Conservation (phyloP, 1,284 basidiomycete species). For the Erythrobasidium hasegawianum region DNA sequence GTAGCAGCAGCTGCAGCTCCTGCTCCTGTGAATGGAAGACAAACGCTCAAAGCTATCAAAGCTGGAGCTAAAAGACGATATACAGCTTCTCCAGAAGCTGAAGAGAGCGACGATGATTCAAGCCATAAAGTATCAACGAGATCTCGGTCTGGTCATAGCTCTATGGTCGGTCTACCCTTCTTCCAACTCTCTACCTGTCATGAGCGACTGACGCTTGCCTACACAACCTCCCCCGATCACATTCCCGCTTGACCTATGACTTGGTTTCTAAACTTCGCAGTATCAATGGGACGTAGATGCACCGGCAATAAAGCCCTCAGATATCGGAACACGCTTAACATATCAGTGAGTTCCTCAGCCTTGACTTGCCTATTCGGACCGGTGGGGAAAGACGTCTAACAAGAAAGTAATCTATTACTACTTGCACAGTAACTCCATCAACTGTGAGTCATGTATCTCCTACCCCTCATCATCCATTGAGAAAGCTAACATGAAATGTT, state of each 20-base stretch:
- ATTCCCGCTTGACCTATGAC: neutral
- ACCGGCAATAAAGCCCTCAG: constrained; percentile 14
- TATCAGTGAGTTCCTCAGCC: neutral
- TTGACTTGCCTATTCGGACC: neutral
- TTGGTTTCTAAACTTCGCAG: constrained; percentile 1
- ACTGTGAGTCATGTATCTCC: neutral
- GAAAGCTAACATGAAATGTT: neutral
- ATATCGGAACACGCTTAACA: constrained; percentile 1
- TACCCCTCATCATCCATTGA: too few relatives aligned
- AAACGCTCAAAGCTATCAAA: neutral
- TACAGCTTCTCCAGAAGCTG: neutral
- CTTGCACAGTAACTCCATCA: neutral
- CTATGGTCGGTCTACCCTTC: neutral
- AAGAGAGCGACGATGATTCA: constrained; percentile 10
- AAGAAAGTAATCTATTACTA: too few relatives aligned
- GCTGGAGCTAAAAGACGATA: neutral
- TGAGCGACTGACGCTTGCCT: neutral
- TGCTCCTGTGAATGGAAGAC: neutral
- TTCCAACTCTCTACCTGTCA: too few relatives aligned
- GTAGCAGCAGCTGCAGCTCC: neutral
- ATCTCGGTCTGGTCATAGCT: neutral
- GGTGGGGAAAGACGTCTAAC: too few relatives aligned
- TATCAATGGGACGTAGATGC: constrained; percentile 26
- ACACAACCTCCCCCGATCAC: neutral
- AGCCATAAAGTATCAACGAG: neutral